Conservation (phyloP, 2,329 filamentous ascomycete species). For the Fusarium robinianum region DNA sequence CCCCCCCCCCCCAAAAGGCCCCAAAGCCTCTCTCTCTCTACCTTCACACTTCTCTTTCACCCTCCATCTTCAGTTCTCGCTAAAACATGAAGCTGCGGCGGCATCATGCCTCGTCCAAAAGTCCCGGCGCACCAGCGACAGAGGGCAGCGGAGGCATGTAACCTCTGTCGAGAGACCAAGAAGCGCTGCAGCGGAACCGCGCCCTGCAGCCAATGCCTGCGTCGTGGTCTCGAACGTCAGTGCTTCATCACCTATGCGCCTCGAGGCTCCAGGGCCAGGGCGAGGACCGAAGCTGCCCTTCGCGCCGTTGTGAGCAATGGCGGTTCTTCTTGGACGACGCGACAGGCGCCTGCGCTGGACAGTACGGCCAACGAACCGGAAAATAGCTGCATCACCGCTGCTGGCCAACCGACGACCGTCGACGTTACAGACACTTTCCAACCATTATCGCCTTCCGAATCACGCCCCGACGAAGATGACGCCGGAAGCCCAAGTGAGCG, state of each 20-base stretch:
- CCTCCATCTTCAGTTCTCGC: too few relatives aligned
- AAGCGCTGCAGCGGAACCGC: constrained; percentile 55
- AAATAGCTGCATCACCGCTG: too few relatives aligned
- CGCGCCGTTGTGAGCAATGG: constrained; percentile 9
- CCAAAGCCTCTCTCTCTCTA: too few relatives aligned
- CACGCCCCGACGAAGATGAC: constrained; percentile 32
- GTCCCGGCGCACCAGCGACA: constrained; percentile 54
- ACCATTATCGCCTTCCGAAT: constrained; percentile 39
- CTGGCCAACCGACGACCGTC: constrained; percentile 8
- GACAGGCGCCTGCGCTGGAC: background rate
- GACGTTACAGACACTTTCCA: constrained; percentile 25
- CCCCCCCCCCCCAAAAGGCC: too few relatives aligned
- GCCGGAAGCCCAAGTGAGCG: constrained; percentile 13
- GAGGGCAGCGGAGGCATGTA: constrained; percentile 54
- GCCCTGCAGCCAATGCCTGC: constrained; percentile 53
- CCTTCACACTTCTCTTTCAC: too few relatives aligned
- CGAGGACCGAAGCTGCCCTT: constrained; percentile 16
- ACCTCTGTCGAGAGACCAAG: constrained; percentile 53
- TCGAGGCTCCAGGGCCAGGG: constrained; percentile 33
- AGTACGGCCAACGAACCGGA: constrained; percentile 2
- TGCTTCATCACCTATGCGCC: constrained; percentile 44
- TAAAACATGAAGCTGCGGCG: too few relatives aligned
- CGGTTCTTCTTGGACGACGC: background rate
- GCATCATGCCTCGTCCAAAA: constrained; percentile 55
- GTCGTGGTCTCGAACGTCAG: constrained; percentile 46